phyloP scores from a whole-genome alignment of 148 eudicot genomes.

The Linanthus parryae region DNA sequence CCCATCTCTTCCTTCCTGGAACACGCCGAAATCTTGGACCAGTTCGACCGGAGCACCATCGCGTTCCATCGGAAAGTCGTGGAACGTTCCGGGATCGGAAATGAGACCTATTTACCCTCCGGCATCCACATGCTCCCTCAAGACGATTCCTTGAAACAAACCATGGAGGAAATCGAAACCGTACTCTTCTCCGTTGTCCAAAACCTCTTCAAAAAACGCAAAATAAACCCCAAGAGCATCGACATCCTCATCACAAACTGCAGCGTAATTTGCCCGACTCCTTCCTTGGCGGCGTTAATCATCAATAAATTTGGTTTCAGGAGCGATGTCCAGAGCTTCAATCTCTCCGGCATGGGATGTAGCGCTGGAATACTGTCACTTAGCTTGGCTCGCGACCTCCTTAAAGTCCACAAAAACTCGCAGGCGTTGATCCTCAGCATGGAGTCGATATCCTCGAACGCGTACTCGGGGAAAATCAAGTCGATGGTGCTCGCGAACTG shows the following conservation, averaged over 20 bases:
- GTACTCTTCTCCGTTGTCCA: conserved; percentile 9
- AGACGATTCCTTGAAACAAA: not conserved
- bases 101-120: conserved; percentile 15
- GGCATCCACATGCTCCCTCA: conserved; percentile 12
- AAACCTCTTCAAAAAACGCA: conserved; percentile 5
- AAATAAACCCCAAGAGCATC: conserved; percentile 5
- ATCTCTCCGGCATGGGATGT: conserved; percentile 28
- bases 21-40: not conserved
- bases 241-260: conserved; percentile 13
- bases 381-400: conserved; percentile 12
- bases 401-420: conserved; percentile 11
- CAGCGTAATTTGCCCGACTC: conserved; percentile 11
- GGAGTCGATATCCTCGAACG: conserved; percentile 1
- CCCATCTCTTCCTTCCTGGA: conserved; percentile 11
- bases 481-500: conserved; percentile 19
- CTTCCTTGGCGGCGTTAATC: conserved; percentile 8
- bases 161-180: conserved; percentile 10
- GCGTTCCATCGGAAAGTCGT: conserved; percentile 12
- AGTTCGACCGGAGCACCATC: conserved; percentile 1
- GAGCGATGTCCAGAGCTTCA: conserved; percentile 15
- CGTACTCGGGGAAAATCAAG: conserved; percentile 16
- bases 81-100: conserved; percentile 15
- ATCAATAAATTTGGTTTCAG: conserved; percentile 16
- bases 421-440: conserved; percentile 16
- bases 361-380: conserved; percentile 20